These are phyloP conservation scores for Paxillus involutus DNA, from an alignment of 768 basidiomycete genomes.

Conservation along the genomic window DNA sequence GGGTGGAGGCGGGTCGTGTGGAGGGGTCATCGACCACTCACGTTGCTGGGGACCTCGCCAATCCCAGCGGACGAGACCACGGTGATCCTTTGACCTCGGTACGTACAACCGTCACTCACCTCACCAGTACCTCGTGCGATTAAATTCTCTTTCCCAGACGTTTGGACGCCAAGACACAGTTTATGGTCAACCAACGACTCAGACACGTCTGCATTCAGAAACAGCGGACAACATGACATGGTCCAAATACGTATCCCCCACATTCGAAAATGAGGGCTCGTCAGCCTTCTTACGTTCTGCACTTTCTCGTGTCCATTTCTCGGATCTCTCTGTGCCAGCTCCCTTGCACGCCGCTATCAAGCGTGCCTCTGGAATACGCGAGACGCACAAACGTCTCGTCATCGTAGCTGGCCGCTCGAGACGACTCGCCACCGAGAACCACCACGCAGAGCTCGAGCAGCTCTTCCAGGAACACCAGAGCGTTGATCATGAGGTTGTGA, in stretches of 20 bases:
- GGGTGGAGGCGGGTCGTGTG: constrained; percentile 24
- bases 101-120: constrained; percentile 13
- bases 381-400: constrained; percentile 45
- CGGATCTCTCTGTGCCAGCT: constrained; percentile 48
- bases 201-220: constrained; percentile 71
- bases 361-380: constrained; percentile 36
- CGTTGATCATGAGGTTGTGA: constrained; percentile 38
- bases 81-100: constrained; percentile 50
- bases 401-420: constrained; percentile 75
- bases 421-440: constrained; percentile 70
- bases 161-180: constrained; percentile 64
- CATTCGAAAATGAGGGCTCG: constrained; percentile 7
- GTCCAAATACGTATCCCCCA: constrained; percentile 53
- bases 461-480: constrained; percentile 47
- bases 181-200: constrained; percentile 63
- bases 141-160: constrained; percentile 12
- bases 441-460: constrained; percentile 65
- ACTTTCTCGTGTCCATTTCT: constrained; percentile 63
- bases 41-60: constrained; percentile 15
- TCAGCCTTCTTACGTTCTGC: constrained; percentile 28
- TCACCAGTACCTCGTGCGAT: not conserved
- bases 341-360: constrained; percentile 59
- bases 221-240: constrained; percentile 83
- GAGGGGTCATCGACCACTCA: constrained; percentile 23
- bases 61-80: constrained; percentile 22